Evolutionary conservation across 805 yeast species (phyloP), one percentile per base, ranked within the genome.

Genomic region (Starmerella stellata): DNA sequence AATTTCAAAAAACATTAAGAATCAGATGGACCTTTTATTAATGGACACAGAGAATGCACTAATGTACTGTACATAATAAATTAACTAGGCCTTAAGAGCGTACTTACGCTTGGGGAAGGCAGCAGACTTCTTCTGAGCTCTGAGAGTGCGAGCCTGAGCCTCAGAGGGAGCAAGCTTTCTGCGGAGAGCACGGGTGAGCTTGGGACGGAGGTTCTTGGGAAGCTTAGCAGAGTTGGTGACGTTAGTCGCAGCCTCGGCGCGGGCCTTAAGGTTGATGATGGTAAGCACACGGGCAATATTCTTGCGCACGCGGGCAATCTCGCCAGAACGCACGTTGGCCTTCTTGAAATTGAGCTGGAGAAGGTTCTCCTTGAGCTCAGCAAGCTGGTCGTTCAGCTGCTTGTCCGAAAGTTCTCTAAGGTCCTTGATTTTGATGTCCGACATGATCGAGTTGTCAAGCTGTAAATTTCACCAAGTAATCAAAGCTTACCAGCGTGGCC

Each of bases 111-210:
- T 85, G 66, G 99, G 96, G 93, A 77, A 83, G 68, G 95, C 93
- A 60, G 74, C 72, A 61, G 74, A 74, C 69, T 72, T 76, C 85
- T 90, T 90, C 69, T 72, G 74, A 64, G 85, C 82, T 74, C 79
- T 83, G 57, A 68, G 78, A 61, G 96, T 87, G 64, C 69, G 66
- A 64, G 69, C 69, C 58, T 72, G 61, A 64, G 80, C 76, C 72
- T 90, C 95, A 67, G 67, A 66, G 62, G 78, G 72, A 66, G 95
- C 75, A 63, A 90, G 74, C 63, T 76, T 74, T 75, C 96, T 80
- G 80, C 98, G 87, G 69, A 87, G 70, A 67, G 98, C 96, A 78
- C 96, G 87, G 69, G 99, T 90, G 79, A 90, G 81, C 87, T 90
- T 90, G 59, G 83, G 93, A 74, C 96, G 87, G 71, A 90, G 75